Evolutionary conservation across 495 filamentous ascomycete genomes (phyloP).

Genomic region (Neurospora sp.): DNA sequence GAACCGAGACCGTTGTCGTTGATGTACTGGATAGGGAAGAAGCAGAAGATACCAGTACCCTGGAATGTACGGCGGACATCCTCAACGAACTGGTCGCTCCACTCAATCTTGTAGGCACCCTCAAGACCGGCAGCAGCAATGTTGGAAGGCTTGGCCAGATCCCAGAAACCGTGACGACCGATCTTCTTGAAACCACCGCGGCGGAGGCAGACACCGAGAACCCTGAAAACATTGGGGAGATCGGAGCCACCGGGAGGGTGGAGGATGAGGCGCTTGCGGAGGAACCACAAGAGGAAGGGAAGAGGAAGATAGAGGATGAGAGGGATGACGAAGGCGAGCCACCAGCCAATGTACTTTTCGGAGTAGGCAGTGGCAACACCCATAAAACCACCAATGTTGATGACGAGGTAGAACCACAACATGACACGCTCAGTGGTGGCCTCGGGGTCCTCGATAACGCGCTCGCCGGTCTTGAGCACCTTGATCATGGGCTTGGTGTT

Average conservation of each 20-base stretch:
- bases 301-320: conserved; percentile 49
- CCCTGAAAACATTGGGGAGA: conserved; percentile 43
- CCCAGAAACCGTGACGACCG: conserved; percentile 50
- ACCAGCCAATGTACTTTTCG: conserved; percentile 54
- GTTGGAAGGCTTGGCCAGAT: conserved; percentile 52
- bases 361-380: conserved; percentile 40
- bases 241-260: conserved; percentile 44
- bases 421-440: conserved; percentile 53
- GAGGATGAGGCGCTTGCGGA: conserved; percentile 43
- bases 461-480: conserved; percentile 36
- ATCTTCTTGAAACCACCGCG: conserved; percentile 45
- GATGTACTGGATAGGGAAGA: conserved; percentile 63
- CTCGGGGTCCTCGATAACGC: conserved; percentile 49
- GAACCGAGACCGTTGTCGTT: conserved; percentile 43
- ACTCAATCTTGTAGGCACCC: conserved; percentile 22
- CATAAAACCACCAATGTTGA: conserved; percentile 57
- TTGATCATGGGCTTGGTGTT: conserved; percentile 35
- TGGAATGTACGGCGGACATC: conserved; percentile 50
- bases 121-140: conserved; percentile 39
- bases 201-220: conserved; percentile 42
- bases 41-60: conserved; percentile 49
- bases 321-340: conserved; percentile 61
- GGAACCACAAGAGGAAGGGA: conserved; percentile 40
- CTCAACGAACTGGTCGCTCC: conserved; percentile 47
- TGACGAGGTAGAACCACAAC: conserved; percentile 54